Conservation (phyloP, 306 rosid species). For the Ceratonia siliqua region DNA sequence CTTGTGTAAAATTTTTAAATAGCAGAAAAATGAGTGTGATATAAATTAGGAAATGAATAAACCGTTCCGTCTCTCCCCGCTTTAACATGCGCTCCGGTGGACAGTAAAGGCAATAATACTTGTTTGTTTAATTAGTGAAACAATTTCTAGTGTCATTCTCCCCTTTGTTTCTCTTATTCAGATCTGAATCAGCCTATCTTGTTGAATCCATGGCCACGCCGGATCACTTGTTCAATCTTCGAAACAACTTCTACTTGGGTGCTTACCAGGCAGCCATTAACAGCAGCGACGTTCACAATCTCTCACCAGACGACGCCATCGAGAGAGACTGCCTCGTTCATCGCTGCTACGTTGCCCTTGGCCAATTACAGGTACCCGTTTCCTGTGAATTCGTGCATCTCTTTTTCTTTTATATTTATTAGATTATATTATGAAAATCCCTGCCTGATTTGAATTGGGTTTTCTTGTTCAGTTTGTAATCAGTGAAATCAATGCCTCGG, state of each 20-base stretch:
- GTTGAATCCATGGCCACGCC: conserved; percentile 60
- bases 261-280: conserved; percentile 95
- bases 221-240: conserved; percentile 76
- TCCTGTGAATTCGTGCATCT: background rate
- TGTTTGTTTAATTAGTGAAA: no score
- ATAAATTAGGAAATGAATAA: no score
- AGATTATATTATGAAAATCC: background rate
- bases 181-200: no score
- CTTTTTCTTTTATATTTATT: background rate
- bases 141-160: no score
- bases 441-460: background rate
- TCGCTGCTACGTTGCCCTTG: conserved; percentile 91
- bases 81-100: no score
- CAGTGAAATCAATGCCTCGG: conserved; percentile 78
- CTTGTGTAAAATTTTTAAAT: no score
- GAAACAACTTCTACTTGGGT: conserved; percentile 90
- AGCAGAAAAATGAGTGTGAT: no score
- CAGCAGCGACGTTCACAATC: conserved; percentile 70
- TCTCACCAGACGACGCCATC: conserved; percentile 72
- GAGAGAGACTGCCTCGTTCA: conserved; percentile 80
- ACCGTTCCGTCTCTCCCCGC: no score
- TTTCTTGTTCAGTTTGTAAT: conserved; percentile 55
- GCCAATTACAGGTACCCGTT: conserved; percentile 54
- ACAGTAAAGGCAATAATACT: no score
- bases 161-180: no score